Evolutionary conservation across 352 stramenopile species (phyloP).

Genomic region (Thalassiosira mediterranea): DNA sequence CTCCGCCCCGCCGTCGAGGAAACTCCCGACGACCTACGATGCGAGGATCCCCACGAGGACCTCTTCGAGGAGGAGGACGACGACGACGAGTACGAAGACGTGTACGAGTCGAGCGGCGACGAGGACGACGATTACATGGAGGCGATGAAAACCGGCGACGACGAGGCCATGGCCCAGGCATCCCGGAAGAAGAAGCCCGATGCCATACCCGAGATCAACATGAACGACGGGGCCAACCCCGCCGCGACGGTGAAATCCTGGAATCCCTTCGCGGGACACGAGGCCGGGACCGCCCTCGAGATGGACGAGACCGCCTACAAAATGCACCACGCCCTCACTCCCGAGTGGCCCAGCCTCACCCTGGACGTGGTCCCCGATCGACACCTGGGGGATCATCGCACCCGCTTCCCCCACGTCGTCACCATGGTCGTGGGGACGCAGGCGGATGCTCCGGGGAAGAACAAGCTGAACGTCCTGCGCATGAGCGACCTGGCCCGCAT

Average conservation of each 20-base stretch:
- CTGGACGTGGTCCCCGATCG: conserved; percentile 97
- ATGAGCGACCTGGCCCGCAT: conserved; percentile 92
- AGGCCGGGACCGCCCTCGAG: conserved; percentile 94
- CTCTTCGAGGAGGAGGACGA: conserved; percentile 71
- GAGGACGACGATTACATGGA: conserved; percentile 80
- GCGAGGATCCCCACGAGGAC: conserved; percentile 78
- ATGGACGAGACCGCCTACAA: conserved; percentile 99
- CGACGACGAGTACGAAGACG: conserved; percentile 57
- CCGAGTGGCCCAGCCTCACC: conserved; percentile 97
- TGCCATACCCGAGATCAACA: conserved; percentile 21
- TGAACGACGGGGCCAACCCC: conserved; percentile 9
- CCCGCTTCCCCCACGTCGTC: conserved; percentile 93
- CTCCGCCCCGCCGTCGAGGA: conserved; percentile 27
- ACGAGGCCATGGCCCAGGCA: background rate
- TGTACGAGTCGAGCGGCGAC: conserved; percentile 78
- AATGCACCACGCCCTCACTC: conserved; percentile 98
- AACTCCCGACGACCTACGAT: conserved; percentile 67
- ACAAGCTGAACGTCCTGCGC: conserved; percentile 98
- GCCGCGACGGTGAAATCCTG: conserved; percentile 86
- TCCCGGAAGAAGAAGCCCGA: conserved; percentile 69
- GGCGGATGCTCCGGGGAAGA: conserved; percentile 90
- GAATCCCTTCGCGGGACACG: conserved; percentile 88
- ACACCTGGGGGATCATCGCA: conserved; percentile 89
- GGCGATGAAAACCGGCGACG: background rate
- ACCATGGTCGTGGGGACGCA: conserved; percentile 96